Evolutionary conservation across 2,329 filamentous ascomycete genomes (phyloP).

Genomic region (Ophiostoma himal-ulmi): DNA sequence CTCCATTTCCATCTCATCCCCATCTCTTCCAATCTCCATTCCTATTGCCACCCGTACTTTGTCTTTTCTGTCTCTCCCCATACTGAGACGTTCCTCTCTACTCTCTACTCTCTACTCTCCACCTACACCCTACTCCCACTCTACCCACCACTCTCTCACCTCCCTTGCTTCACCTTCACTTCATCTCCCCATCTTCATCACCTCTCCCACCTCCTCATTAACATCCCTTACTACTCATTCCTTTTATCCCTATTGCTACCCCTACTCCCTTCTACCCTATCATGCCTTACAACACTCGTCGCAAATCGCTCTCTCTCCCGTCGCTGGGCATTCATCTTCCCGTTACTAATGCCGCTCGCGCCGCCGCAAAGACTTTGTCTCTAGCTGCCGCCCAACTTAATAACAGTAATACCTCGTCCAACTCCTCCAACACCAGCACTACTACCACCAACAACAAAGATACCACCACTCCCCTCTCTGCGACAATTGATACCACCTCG

Average conservation of each 20-base stretch:
- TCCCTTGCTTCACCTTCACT: neutral
- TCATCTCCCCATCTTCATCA: neutral
- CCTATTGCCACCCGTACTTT: conserved; percentile 3
- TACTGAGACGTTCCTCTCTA: too few species aligned
- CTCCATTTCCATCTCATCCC: neutral
- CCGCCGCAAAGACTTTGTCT: conserved; percentile 15
- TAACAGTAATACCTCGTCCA: conserved; percentile 30
- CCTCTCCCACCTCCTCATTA: neutral
- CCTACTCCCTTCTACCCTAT: conserved; percentile 26
- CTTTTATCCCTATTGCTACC: neutral
- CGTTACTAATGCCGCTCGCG: conserved; percentile 56
- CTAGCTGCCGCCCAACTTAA: conserved; percentile 34
- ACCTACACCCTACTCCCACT: neutral
- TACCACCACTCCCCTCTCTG: neutral
- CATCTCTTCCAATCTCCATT: neutral
- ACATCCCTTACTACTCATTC: neutral
- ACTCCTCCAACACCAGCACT: neutral
- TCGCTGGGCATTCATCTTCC: conserved; percentile 88
- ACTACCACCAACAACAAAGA: neutral
- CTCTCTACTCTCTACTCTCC: neutral
- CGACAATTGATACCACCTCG: neutral
- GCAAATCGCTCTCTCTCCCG: conserved; percentile 89
- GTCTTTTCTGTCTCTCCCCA: neutral
- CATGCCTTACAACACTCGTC: conserved; percentile 95
- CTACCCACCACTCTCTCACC: neutral